These are phyloP conservation scores for Teunomyces cretensis DNA, from an alignment of 805 yeast species.

Conservation along the genomic window DNA sequence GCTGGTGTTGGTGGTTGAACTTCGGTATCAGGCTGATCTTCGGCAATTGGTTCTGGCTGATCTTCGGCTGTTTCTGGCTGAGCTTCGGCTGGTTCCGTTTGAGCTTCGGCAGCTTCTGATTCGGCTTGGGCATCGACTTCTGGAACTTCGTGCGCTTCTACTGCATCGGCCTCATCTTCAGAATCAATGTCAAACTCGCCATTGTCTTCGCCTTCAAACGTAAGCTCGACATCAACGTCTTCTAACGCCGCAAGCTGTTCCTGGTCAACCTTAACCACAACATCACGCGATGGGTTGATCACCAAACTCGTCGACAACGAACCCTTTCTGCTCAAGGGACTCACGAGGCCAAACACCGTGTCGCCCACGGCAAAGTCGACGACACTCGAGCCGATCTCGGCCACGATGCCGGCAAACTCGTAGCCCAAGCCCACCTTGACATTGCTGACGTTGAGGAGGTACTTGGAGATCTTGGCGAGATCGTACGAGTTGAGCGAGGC, in stretches of 20 bases:
- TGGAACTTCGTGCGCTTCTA: too few relatives aligned
- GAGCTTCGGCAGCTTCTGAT: constrained; percentile 3
- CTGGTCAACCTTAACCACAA: constrained; percentile 26
- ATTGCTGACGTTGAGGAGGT: constrained; percentile 50
- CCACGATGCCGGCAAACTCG: constrained; percentile 63
- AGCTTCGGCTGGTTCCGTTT: not conserved
- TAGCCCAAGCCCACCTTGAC: constrained; percentile 65
- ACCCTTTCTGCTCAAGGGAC: constrained; percentile 55
- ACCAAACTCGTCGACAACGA: constrained; percentile 56
- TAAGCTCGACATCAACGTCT: constrained; percentile 23
- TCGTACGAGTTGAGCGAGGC: constrained; percentile 69
- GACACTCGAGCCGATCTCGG: constrained; percentile 52
- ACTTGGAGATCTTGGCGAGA: constrained; percentile 56
- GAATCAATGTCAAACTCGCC: constrained; percentile 7
- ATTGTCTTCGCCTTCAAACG: not conserved
- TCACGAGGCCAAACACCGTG: constrained; percentile 60
- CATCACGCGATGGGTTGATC: constrained; percentile 52
- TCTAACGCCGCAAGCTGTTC: constrained; percentile 19
- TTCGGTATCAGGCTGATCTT: not conserved
- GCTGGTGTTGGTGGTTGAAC: too few relatives aligned
- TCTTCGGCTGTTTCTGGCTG: not conserved
- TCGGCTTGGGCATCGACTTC: constrained; percentile 5
- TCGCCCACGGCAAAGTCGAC: constrained; percentile 52
- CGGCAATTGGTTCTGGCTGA: not conserved
- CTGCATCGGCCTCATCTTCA: constrained; percentile 3